phyloP scores from a whole-genome alignment of 345 rosid genomes.

The Nephelium lappaceum region DNA sequence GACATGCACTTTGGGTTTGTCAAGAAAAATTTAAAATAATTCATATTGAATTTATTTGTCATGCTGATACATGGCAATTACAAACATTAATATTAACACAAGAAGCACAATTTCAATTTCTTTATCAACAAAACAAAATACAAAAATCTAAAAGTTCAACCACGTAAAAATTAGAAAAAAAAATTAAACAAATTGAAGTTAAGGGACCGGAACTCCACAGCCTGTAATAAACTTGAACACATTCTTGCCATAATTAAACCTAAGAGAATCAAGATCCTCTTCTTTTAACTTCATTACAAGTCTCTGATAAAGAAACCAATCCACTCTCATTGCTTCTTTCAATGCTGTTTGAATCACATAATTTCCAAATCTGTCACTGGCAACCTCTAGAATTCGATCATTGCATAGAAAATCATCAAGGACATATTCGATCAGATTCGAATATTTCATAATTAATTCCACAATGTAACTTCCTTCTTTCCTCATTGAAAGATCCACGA shows the following conservation, averaged over 20 bases:
- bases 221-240: constrained; percentile 18
- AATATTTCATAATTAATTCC: constrained; percentile 24
- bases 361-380: constrained; percentile 27
- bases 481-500: constrained; percentile 18
- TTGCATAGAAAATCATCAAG: constrained; percentile 21
- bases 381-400: constrained; percentile 18
- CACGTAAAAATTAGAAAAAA: too few species aligned
- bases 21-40: too few species aligned
- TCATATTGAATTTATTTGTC: too few species aligned
- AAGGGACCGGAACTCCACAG: neutral
- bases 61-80: too few species aligned
- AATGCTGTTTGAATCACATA: constrained; percentile 42
- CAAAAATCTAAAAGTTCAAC: too few species aligned
- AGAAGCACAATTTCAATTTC: too few species aligned
- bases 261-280: neutral
- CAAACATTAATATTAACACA: too few species aligned
- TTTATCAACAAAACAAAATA: too few species aligned
- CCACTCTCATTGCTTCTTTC: constrained; percentile 10
- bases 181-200: neutral
- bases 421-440: neutral
- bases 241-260: constrained; percentile 24
- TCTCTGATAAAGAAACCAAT: neutral
- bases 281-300: constrained; percentile 16
- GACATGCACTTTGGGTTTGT: too few species aligned
- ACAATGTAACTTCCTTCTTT: constrained; percentile 36